phyloP scores from a whole-genome alignment of 78 protist species.

The Dictyostelium firmibasis region DNA sequence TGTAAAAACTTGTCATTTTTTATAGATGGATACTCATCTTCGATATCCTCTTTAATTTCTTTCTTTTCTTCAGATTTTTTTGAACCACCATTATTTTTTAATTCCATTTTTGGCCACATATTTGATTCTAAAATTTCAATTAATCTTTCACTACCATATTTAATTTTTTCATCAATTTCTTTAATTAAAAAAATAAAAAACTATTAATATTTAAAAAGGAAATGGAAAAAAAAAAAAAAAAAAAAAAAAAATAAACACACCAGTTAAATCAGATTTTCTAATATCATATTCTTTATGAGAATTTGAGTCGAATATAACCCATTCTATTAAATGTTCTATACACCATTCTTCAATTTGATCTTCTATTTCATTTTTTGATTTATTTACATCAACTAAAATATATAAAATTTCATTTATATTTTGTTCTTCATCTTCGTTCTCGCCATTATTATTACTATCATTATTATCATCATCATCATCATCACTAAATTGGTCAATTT shows the following conservation, averaged over 20 bases:
- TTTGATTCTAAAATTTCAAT: conserved; percentile 48
- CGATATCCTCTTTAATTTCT: background rate
- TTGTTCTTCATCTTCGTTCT: background rate
- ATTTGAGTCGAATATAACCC: background rate
- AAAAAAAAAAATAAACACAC: background rate
- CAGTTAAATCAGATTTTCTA: conserved; percentile 3
- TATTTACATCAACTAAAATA: conserved; percentile 5
- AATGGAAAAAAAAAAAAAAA: background rate
- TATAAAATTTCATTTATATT: conserved; percentile 13
- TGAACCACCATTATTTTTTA: background rate
- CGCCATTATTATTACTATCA: background rate
- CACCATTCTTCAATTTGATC: conserved; percentile 58
- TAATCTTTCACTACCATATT: conserved; percentile 57
- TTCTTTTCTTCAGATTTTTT: background rate
- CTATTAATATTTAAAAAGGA: no score
- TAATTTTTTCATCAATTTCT: conserved; percentile 32
- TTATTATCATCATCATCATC: background rate
- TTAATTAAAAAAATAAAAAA: background rate
- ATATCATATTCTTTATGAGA: conserved; percentile 26
- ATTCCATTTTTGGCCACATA: conserved; percentile 40
- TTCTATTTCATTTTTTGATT: background rate
- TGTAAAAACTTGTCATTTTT: background rate
- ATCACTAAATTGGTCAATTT: background rate
- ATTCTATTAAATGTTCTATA: conserved; percentile 23
- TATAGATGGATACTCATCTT: background rate